A percentile compares a stretch with the other conserved stretches of the same genome.
Evolutionary conservation across 2,329 filamentous ascomycete species (phyloP).

Genomic region (Aspergillus sp.): DNA sequence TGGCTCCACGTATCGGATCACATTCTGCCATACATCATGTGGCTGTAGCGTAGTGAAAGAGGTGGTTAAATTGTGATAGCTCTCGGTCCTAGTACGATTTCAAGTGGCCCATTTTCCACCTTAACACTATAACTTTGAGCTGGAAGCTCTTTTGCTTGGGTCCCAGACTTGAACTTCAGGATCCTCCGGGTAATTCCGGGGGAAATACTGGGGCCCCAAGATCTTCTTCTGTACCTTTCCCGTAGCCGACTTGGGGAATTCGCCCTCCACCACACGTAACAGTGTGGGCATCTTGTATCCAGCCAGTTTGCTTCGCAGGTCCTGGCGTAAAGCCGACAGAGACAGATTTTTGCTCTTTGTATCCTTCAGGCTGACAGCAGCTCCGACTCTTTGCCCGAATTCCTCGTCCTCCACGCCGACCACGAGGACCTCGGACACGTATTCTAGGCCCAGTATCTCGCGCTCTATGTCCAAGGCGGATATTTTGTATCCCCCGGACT

Average conservation of each 20-base stretch:
- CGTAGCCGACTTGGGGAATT: constrained; percentile 62
- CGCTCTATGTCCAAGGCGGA: constrained; percentile 55
- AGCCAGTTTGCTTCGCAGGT: constrained; percentile 56
- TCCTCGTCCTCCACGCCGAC: constrained; percentile 55
- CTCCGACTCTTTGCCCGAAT: constrained; percentile 55
- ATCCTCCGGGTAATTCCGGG: constrained; percentile 23
- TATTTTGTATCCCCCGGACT: constrained; percentile 57
- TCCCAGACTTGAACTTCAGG: constrained; percentile 7
- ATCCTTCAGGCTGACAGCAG: constrained; percentile 41
- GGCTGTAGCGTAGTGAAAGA: too few relatives aligned
- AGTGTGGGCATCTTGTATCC: constrained; percentile 92
- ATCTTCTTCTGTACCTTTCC: constrained; percentile 64
- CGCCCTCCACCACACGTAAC: constrained; percentile 69
- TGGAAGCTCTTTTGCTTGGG: neutral
- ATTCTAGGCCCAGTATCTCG: constrained; percentile 50
- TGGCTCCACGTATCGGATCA: too few relatives aligned
- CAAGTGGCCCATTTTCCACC: too few relatives aligned
- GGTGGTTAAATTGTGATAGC: too few relatives aligned
- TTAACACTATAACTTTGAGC: neutral
- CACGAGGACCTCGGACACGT: constrained; percentile 54
- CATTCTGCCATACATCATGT: too few relatives aligned
- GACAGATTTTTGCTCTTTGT: constrained; percentile 25
- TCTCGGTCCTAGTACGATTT: too few relatives aligned
- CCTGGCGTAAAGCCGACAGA: constrained; percentile 24
- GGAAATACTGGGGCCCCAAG: constrained; percentile 35